These are phyloP conservation scores for Pestalotiopsis sp. DNA, from an alignment of 2,329 filamentous ascomycete genomes.

Conservation along the genomic window DNA sequence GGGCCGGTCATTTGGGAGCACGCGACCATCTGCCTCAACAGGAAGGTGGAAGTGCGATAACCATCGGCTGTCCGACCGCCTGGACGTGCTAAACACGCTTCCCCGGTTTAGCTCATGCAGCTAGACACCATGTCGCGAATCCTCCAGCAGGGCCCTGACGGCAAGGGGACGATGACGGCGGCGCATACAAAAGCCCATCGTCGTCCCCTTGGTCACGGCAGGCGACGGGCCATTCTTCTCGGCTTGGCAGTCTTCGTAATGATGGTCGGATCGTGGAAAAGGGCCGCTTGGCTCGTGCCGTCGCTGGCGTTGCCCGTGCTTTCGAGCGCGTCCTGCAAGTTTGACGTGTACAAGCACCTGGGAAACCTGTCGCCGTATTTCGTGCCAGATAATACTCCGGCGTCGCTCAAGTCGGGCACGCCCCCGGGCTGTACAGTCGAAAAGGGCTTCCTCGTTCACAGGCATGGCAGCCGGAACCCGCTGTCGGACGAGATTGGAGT, in stretches of 20 bases:
- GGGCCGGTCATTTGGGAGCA: neutral
- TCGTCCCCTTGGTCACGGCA: neutral
- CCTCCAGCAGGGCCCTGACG: neutral
- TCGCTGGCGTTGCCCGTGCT: neutral
- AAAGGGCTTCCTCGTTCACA: constrained; percentile 24
- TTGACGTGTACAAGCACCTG: constrained; percentile 22
- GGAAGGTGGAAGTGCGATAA: constrained; percentile 8
- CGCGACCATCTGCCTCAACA: constrained; percentile 5
- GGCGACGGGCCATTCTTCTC: neutral
- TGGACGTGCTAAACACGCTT: neutral
- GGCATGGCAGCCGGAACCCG: constrained; percentile 24
- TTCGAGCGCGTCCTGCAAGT: constrained; percentile 8
- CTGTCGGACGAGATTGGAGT: constrained; percentile 20
- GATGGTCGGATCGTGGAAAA: constrained; percentile 2
- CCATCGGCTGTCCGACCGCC: constrained; percentile 1
- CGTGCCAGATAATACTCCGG: constrained; percentile 22
- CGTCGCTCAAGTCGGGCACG: constrained; percentile 17
- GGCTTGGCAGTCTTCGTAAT: constrained; percentile 3
- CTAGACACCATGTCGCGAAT: neutral
- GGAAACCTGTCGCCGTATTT: constrained; percentile 25
- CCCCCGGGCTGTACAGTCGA: constrained; percentile 23
- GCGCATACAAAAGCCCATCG: neutral
- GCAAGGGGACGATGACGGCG: neutral
- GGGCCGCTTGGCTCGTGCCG: constrained; percentile 2
- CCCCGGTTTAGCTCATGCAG: neutral